These are phyloP conservation scores for Xylaria venustula DNA, from an alignment of 495 filamentous ascomycete genomes.

Conservation along the genomic window DNA sequence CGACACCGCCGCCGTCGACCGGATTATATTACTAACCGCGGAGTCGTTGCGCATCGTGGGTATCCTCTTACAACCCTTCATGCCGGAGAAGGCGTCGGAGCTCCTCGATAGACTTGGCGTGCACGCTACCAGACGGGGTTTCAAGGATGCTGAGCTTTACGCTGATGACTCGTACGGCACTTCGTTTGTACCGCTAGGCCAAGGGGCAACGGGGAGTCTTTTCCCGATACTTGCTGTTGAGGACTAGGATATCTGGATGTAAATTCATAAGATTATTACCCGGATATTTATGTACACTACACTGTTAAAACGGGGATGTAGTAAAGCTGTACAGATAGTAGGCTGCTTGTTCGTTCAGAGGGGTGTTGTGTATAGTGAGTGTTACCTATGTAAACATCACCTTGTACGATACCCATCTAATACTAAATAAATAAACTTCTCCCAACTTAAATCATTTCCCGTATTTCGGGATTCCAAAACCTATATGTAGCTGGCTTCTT, in stretches of 20 bases:
- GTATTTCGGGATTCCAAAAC: too few species aligned
- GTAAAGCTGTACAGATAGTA: not conserved
- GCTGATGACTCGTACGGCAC: slow-evolving; percentile 69
- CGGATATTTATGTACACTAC: too few species aligned
- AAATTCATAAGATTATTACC: too few species aligned
- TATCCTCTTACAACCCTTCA: slow-evolving; percentile 87
- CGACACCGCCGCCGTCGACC: slow-evolving; percentile 20
- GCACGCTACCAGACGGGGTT: slow-evolving; percentile 52
- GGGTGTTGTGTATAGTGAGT: not conserved
- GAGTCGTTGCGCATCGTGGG: slow-evolving; percentile 79
- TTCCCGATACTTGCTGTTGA: slow-evolving; percentile 38
- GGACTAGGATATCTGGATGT: slow-evolving; percentile 17
- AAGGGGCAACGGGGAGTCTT: slow-evolving; percentile 40
- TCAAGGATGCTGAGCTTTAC: slow-evolving; percentile 55
- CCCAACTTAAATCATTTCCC: not conserved
- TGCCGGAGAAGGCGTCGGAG: slow-evolving; percentile 74
- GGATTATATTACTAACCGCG: slow-evolving; percentile 63
- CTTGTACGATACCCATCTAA: slow-evolving; percentile 3
- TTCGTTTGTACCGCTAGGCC: slow-evolving; percentile 38
- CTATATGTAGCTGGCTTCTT: not conserved
- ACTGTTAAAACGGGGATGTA: not conserved
- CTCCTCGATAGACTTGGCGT: slow-evolving; percentile 80
- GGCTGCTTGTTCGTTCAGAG: not conserved
- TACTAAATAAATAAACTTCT: not conserved
- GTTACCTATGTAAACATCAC: not conserved